Percentiles rank a stretch among this genome's conserved stretches.
phyloP scores from a whole-genome alignment of 257 asterid species.

The Solanum piurae region DNA sequence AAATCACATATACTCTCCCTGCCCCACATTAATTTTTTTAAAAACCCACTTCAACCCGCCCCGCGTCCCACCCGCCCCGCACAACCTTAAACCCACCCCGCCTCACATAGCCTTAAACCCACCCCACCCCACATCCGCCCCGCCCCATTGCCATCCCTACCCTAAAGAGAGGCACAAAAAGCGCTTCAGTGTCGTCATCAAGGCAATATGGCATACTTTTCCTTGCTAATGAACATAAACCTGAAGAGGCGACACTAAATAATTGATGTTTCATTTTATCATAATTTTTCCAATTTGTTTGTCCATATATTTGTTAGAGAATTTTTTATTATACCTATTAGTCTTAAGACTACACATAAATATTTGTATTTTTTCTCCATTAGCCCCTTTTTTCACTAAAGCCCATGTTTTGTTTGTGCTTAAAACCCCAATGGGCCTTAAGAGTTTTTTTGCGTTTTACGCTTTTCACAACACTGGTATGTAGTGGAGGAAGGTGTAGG shows the following conservation, averaged over 20 bases:
- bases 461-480: not conserved
- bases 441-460: not conserved
- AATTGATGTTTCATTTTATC: not conserved
- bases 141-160: not conserved
- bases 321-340: not conserved
- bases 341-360: not conserved
- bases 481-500: not conserved
- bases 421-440: not conserved
- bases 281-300: not conserved
- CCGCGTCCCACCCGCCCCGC: no score
- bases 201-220: not conserved
- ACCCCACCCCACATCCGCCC: no score
- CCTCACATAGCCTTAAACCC: no score
- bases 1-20: no score
- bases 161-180: not conserved
- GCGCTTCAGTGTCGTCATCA: not conserved
- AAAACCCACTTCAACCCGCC: no score
- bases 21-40: no score
- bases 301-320: not conserved
- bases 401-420: not conserved
- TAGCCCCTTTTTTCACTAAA: not conserved
- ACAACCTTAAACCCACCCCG: no score
- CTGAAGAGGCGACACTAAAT: not conserved
- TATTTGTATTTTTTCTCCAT: not conserved
- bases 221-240: not conserved